A percentile compares a stretch with the other conserved stretches of the same genome.
Conservation (phyloP, 2,329 filamentous ascomycete genomes). For the Seiridium unicorne region DNA sequence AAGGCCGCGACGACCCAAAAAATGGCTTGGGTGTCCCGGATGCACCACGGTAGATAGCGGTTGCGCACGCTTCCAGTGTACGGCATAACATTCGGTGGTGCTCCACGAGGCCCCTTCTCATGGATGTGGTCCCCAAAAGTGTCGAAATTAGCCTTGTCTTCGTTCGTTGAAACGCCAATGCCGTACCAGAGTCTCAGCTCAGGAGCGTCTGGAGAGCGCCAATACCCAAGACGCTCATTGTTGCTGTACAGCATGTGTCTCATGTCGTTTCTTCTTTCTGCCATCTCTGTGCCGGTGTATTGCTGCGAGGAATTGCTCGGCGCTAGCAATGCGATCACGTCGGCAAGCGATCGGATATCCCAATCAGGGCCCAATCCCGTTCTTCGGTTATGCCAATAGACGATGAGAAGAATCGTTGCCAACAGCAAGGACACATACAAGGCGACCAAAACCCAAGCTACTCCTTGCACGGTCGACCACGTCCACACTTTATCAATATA, state of each 20-base stretch:
- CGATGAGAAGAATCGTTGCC: slow-evolving; percentile 55
- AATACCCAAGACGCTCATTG: slow-evolving; percentile 79
- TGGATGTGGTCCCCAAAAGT: slow-evolving; percentile 22
- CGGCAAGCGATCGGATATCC: slow-evolving; percentile 80
- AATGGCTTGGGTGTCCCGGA: slow-evolving; percentile 65
- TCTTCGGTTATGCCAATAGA: slow-evolving; percentile 62
- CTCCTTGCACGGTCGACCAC: slow-evolving; percentile 76
- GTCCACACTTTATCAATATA: slow-evolving; percentile 61
- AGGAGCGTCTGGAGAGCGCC: slow-evolving; percentile 66
- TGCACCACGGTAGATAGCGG: slow-evolving; percentile 74
- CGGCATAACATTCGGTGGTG: slow-evolving; percentile 40
- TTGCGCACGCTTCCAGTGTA: slow-evolving; percentile 54
- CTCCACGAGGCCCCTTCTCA: slow-evolving; percentile 24
- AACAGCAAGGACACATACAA: slow-evolving; percentile 69
- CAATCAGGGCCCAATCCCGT: slow-evolving; percentile 71
- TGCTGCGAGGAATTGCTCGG: slow-evolving; percentile 75
- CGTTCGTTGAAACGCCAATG: slow-evolving; percentile 24
- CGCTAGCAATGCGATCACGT: slow-evolving; percentile 75
- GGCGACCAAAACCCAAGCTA: slow-evolving; percentile 75
- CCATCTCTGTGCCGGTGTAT: slow-evolving; percentile 68
- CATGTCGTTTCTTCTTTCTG: slow-evolving; percentile 50
- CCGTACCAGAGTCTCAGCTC: slow-evolving; percentile 67
- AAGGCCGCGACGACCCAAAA: slow-evolving; percentile 61
- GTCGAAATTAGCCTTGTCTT: slow-evolving; percentile 22
- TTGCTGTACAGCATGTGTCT: slow-evolving; percentile 54